These are phyloP conservation scores for Eucalyptus leucophloia DNA, from an alignment of 345 rosid genomes.

Conservation along the genomic window DNA sequence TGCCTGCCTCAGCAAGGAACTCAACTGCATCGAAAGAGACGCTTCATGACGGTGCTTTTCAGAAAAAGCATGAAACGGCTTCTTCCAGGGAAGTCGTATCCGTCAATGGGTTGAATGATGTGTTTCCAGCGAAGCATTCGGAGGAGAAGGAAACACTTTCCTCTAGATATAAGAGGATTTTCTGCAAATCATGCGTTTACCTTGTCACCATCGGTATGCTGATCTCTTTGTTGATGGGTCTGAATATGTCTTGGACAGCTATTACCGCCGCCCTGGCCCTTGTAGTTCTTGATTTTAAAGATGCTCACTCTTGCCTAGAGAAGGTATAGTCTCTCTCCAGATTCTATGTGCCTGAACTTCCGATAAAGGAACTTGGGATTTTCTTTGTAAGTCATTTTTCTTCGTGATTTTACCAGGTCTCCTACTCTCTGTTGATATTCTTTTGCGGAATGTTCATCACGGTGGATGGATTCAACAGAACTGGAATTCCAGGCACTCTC, in stretches of 20 bases:
- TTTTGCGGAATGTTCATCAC: conserved; percentile 93
- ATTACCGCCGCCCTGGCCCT: conserved; percentile 77
- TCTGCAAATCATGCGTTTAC: conserved; percentile 58
- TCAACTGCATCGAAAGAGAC: conserved; percentile 33
- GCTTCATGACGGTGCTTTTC: not conserved
- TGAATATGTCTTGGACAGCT: conserved; percentile 90
- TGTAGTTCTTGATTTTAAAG: conserved; percentile 72
- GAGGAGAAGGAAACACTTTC: conserved; percentile 4
- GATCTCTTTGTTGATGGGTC: conserved; percentile 55
- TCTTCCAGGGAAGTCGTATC: not conserved
- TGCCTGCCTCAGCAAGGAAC: conserved; percentile 10
- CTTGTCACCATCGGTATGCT: conserved; percentile 59
- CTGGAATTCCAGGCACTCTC: conserved; percentile 65
- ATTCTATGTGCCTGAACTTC: not conserved
- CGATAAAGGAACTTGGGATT: not conserved
- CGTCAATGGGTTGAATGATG: not conserved
- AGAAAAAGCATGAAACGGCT: conserved; percentile 4
- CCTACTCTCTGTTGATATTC: conserved; percentile 74
- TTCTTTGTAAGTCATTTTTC: not conserved
- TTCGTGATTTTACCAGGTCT: conserved; percentile 29
- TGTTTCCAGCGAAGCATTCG: not conserved
- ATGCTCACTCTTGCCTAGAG: conserved; percentile 73
- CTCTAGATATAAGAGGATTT: conserved; percentile 29
- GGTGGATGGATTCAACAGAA: conserved; percentile 72
- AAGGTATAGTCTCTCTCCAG: conserved; percentile 35